Conservation (phyloP, 1,284 basidiomycete genomes). For the Meripilus lineatus region DNA sequence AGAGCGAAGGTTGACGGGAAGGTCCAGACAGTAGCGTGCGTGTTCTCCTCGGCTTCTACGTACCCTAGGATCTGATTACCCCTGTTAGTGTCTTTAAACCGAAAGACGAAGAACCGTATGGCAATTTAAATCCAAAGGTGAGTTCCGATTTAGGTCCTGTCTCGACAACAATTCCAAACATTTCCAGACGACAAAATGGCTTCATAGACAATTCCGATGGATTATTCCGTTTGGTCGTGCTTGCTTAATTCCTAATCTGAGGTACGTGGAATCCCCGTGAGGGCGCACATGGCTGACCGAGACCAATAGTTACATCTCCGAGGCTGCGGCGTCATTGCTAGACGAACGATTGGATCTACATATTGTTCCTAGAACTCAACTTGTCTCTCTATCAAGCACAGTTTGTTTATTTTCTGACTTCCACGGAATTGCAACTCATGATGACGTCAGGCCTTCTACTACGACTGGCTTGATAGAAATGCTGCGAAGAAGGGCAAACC, state of each 20-base stretch:
- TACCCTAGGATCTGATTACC: slow-evolving; percentile 4
- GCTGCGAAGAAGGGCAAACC: slow-evolving; percentile 76
- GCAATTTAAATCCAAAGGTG: slow-evolving; percentile 78
- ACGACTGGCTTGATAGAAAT: slow-evolving; percentile 82
- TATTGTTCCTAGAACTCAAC: slow-evolving; percentile 84
- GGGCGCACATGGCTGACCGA: neutral
- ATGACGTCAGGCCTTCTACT: slow-evolving; percentile 70
- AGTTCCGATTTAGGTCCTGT: slow-evolving; percentile 3
- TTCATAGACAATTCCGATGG: slow-evolving; percentile 82
- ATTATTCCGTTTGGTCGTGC: slow-evolving; percentile 82
- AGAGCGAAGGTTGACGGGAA: slow-evolving; percentile 66
- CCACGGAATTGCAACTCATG: neutral
- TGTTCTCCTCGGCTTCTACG: slow-evolving; percentile 10
- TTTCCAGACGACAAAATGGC: slow-evolving; percentile 83
- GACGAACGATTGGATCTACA: slow-evolving; percentile 71
- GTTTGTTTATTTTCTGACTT: slow-evolving; percentile 35
- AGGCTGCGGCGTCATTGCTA: slow-evolving; percentile 84
- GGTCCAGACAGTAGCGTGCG: slow-evolving; percentile 76
- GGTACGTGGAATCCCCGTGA: slow-evolving; percentile 49
- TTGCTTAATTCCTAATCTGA: slow-evolving; percentile 83
- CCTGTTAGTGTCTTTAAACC: slow-evolving; percentile 77
- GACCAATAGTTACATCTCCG: slow-evolving; percentile 65
- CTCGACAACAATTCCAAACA: no score
- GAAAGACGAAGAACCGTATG: slow-evolving; percentile 87
- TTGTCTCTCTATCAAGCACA: slow-evolving; percentile 77